Evolutionary conservation across 495 filamentous ascomycete species (phyloP), one percentile per base, ranked within the genome.

Genomic region (Hypoxylon trugodes): DNA sequence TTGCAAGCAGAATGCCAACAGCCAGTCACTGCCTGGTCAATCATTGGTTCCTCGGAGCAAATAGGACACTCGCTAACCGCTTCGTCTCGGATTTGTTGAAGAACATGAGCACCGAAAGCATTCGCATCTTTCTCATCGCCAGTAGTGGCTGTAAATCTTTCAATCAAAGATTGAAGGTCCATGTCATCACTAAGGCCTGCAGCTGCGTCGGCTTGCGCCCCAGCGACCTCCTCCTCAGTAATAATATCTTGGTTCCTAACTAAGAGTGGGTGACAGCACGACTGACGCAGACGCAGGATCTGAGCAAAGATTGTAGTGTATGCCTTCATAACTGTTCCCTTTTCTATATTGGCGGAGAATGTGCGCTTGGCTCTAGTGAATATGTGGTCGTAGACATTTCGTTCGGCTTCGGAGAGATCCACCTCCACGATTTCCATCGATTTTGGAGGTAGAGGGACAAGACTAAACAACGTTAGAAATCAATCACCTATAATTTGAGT

Each of bases 1-100:
- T 95, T 96, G 81, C 95, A 98, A 2, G 95, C 93, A 18, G 90
- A 92, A 74, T 98, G 95, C 90, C 94, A 98, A 76, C 95, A 98
- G 0, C 92, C 90, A 0, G 95, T 96, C 0, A 98, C 94, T 1
- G 91, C 88, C 56, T 96, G 93, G 38, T 97, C 89, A 38, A 89
- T 84, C 91, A 97, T 96, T 4, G 92, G 92, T 71, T 97, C 95
- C 70, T 97, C 93, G 6, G 90, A 84, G 76, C 95, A 98, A 58
- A 98, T 91, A 6, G 95, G 93, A 69, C 95, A 98, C 75, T 98
- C 95, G 47, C 89, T 89, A 38, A 87, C 86, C 15, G 87, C 88
- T 63, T 97, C 93, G 25, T 90, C 91, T 56, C 93, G 89, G 43
- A 98, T 98, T 71, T 98, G 92, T 54, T 87, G 82, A 6, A 98